Evolutionary conservation across 2,329 filamentous ascomycete genomes (phyloP).

Genomic region (Nigrospora oryzae): DNA sequence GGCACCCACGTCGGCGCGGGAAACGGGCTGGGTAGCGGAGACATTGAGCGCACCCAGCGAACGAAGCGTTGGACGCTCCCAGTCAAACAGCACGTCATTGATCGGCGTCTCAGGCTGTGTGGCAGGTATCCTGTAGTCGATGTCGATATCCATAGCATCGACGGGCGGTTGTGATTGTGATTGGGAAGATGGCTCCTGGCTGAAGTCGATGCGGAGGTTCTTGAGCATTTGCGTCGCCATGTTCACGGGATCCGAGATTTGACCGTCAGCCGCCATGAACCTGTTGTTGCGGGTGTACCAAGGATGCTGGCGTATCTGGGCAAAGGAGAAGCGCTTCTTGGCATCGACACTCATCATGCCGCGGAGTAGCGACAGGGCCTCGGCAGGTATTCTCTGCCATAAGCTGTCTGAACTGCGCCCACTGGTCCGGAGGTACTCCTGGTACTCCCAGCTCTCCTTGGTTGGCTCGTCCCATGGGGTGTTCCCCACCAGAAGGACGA

Average conservation of each 20-base stretch:
- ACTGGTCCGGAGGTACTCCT: conserved; percentile 73
- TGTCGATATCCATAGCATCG: conserved; percentile 66
- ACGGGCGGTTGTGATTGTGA: conserved; percentile 26
- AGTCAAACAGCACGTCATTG: conserved; percentile 73
- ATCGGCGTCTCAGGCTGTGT: conserved; percentile 79
- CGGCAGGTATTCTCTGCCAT: conserved; percentile 69
- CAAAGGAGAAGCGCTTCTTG: conserved; percentile 69
- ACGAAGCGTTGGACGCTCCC: conserved; percentile 65
- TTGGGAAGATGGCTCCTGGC: conserved; percentile 48
- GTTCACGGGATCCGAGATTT: conserved; percentile 67
- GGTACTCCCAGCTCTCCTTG: conserved; percentile 77
- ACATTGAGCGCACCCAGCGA: conserved; percentile 33
- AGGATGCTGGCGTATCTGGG: conserved; percentile 80
- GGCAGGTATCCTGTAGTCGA: conserved; percentile 52
- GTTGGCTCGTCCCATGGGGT: conserved; percentile 97
- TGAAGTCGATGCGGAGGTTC: conserved; percentile 81
- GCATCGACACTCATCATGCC: conserved; percentile 88
- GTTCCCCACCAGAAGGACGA: conserved; percentile 90
- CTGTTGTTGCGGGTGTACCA: conserved; percentile 86
- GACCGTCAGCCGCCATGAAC: conserved; percentile 66
- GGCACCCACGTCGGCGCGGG: conserved; percentile 24
- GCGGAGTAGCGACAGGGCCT: conserved; percentile 72
- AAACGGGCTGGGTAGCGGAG: conserved; percentile 41
- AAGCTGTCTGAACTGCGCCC: conserved; percentile 79
- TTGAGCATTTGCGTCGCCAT: conserved; percentile 95